Conservation (phyloP, 768 basidiomycete genomes). For the Strobilomyces dryophilus region DNA sequence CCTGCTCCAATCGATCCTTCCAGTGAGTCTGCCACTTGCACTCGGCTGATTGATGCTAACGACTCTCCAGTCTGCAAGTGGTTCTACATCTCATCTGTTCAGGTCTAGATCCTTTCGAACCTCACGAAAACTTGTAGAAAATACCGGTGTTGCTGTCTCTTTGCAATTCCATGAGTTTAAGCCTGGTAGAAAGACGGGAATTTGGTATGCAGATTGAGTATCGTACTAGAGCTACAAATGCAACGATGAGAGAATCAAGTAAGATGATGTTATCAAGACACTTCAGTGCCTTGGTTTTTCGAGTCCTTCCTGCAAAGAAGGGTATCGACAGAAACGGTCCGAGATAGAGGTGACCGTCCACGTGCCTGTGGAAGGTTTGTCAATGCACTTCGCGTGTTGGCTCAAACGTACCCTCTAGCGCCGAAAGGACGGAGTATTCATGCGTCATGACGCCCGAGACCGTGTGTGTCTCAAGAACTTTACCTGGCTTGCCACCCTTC, state of each 20-base stretch:
- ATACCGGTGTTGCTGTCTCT: not conserved
- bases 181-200: not conserved
- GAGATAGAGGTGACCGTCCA: slow-evolving; percentile 93
- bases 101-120: slow-evolving; percentile 44
- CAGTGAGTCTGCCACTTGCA: slow-evolving; percentile 45
- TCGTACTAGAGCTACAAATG: slow-evolving; percentile 25
- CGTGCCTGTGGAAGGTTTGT: slow-evolving; percentile 50
- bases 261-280: slow-evolving; percentile 3
- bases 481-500: slow-evolving; percentile 67
- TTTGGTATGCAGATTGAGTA: slow-evolving; percentile 3
- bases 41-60: slow-evolving; percentile 4
- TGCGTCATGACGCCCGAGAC: slow-evolving; percentile 71
- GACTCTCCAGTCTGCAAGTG: slow-evolving; percentile 69
- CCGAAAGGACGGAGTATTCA: slow-evolving; percentile 89
- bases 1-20: slow-evolving; percentile 89
- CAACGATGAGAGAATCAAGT: slow-evolving; percentile 14
- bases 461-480: slow-evolving; percentile 89
- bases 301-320: slow-evolving; percentile 53
- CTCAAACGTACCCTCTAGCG: slow-evolving; percentile 72
- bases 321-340: slow-evolving; percentile 88
- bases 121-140: not conserved
- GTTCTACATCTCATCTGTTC: slow-evolving; percentile 92
- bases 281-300: slow-evolving; percentile 33
- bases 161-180: slow-evolving; percentile 2
- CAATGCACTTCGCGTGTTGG: not conserved